A percentile compares a stretch with the other conserved stretches of the same genome.
phyloP scores from a whole-genome alignment of 1,139 yeast genomes.

The Blastobotrys proliferans region DNA sequence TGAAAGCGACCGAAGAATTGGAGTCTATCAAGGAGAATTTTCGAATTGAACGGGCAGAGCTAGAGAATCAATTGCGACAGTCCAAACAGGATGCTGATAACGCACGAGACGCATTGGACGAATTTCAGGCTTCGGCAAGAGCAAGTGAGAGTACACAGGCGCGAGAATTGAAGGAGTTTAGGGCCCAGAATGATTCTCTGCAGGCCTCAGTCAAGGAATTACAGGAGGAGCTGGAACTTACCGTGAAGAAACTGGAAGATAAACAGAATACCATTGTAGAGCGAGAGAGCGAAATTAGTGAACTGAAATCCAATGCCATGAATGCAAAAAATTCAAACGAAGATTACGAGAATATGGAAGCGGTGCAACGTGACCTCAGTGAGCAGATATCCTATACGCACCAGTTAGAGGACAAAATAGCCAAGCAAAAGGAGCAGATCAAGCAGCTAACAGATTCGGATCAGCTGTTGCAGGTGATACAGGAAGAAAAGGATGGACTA shows the following conservation, averaged over 20 bases:
- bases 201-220: constrained; percentile 17
- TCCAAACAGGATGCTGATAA: constrained; percentile 15
- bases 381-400: constrained; percentile 55
- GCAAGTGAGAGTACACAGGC: constrained; percentile 14
- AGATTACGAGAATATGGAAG: constrained; percentile 12
- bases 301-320: constrained; percentile 11
- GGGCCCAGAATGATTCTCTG: constrained; percentile 19
- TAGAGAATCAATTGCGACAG: constrained; percentile 24
- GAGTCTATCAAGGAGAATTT: constrained; percentile 30
- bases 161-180: constrained; percentile 19
- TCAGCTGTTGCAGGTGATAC: constrained; percentile 48
- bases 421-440: constrained; percentile 46
- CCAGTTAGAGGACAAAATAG: constrained; percentile 50
- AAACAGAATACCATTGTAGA: constrained; percentile 37
- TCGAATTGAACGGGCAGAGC: constrained; percentile 22
- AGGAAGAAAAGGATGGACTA: constrained; percentile 46
- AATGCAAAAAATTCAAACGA: constrained; percentile 33
- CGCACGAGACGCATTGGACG: constrained; percentile 19
- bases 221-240: constrained; percentile 18
- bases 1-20: constrained; percentile 34
- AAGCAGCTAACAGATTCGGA: constrained; percentile 42
- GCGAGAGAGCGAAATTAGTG: constrained; percentile 30
- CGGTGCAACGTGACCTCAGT: constrained; percentile 48
- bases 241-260: constrained; percentile 18
- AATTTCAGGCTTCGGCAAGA: constrained; percentile 17